Base-by-base conservation (phyloP, 2,329 filamentous ascomycete genomes). In the Paraphoma sp. region DNA sequence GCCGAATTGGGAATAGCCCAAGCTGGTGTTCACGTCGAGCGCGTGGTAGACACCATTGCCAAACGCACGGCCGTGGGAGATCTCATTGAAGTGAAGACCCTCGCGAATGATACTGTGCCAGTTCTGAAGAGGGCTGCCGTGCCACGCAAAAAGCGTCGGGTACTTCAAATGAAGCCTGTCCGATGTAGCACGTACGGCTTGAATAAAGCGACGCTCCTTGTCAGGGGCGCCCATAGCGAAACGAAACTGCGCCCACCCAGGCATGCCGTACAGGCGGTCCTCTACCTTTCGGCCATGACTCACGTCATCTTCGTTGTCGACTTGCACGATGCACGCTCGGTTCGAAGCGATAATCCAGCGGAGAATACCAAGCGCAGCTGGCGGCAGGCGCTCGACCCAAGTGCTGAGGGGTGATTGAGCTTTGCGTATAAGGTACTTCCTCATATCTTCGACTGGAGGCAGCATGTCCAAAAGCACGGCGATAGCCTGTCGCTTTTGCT, bases 331-430 rank as follows among this genome's bases (percentile, higher is more conserved):
- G 65, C 89, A 93, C 0, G 93, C 94, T 45, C 92, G 84, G 67
- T 97, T 97, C 0, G 93, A 96, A 0, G 93, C 91, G 55, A 97
- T 86, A 58, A 97, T 91, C 93, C 93, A 97, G 49, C 91, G 85
- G 17, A 97, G 78, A 0, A 96, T 76, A 17, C 87, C 85, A 3
- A 91, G 76, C 0, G 88, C 85, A 6, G 90, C 84, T 2, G 86
- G 84, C 0, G 88, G 85, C 9, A 97, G 82, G 16, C 82, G 78
- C 18, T 85, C 80, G 61, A 78, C 74, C 87, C 87, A 90, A 11
- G 72, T 63, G 53, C 70, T 74, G n/a, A 83, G 67, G 12, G 68
- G 45, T 8, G 70, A 71, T 40, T 70, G 71, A 68, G 79, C 79
- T 23, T 76, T 73, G 11, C 74, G 72, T 5, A 73, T 63, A 11